Base-by-base conservation (phyloP, 2,329 filamentous ascomycete genomes). In the Diaporthe sp. region DNA sequence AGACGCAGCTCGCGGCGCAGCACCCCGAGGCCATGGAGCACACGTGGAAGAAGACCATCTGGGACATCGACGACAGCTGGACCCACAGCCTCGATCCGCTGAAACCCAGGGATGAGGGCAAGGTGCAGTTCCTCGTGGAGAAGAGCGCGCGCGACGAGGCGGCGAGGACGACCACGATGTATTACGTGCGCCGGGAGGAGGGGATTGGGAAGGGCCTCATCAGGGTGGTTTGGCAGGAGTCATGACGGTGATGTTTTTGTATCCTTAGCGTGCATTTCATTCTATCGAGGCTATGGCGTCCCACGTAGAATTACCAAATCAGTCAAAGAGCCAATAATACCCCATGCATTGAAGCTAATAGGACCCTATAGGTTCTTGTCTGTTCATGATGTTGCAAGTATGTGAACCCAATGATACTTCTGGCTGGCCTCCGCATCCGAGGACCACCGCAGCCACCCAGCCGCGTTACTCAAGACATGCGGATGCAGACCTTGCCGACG, bases 21-120 rank as follows among this genome's bases (percentile, higher is more conserved):
- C 78, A 82, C 57, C 85, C 86, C 74, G 79, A 83, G 72, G 86
- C 85, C 8, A 87, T 85, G 85, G 82, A 83, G 15, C 81, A 79
- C 44, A 81, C 81, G 20, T 82, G 85, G 72, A 83, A 83, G 67
- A 34, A 15, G 34, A 76, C 76, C 9, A 70, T 74, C 51, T 73
- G 77, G 76, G 74, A 75, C 5, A 72, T 76, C 4, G 60, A 74
- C 12, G 74, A 75, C 44, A 77, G 74, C 60, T 78, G 77, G 77
- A 71, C 74, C 25, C 72, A 76, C 44, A 75, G 76, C 49, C 72
- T 78, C 44, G 76, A 71, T 22, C 77, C 77, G 67, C 74, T 78
- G 10, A 77, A 75, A 68, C 53, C 61, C 20, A 67, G 47, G 55
- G 77, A 78, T 51, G 67, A 71, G 61, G 74, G 51, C 10, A 78